Evolutionary conservation across 306 rosid genomes (phyloP), one percentile per base, ranked within the genome.

Genomic region (Fragaria nilgerrensis): DNA sequence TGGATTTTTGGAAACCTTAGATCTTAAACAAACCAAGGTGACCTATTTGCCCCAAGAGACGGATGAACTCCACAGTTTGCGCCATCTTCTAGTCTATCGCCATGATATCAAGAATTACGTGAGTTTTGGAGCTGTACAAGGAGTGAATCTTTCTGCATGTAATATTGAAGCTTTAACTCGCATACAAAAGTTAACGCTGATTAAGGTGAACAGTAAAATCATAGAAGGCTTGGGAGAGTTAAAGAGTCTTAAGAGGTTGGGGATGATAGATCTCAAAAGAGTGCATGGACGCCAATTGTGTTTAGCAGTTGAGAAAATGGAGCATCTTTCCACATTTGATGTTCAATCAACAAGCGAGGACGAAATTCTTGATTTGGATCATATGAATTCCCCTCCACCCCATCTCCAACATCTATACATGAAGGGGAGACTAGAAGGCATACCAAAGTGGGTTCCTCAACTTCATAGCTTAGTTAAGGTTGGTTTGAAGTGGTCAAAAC

Each of bases 11-110:
- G 43, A 39, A 6, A 39, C 43, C 43, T 6, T 39, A 39, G 81
- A 78, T 72, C 81, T 78, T 14, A 71, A 78, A 63, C 69, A 71
- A 1, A 78, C 81, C 4, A 36, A 27, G 4, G 81, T 78, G 20
- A 61, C 76, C 3, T 12, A 2, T 3, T 71, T 78, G 5, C 81
- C 81, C 32, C 2, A 13, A 62, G 12, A 22, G 29, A 49, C 49
- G 11, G 36, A 15, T 39, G 9, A 49, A 7, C 77, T 79, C 15
- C 58, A 37, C 20, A 34, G 37, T 34, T 5, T 79, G 72, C 72
- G 48, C 19, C 66, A 79, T 7, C 77, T 79, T 47, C 5, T 79
- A 17, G 77, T 63, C 22, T 70, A 76, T 34, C 50, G 64, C 73
- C 32, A 65, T 14, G 45, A 19, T 48, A 64, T 65, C 48, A 29